Evolutionary conservation across 2,329 filamentous ascomycete genomes (phyloP), one percentile per base, ranked within the genome.

Genomic region (Epichloe sylvatica): DNA sequence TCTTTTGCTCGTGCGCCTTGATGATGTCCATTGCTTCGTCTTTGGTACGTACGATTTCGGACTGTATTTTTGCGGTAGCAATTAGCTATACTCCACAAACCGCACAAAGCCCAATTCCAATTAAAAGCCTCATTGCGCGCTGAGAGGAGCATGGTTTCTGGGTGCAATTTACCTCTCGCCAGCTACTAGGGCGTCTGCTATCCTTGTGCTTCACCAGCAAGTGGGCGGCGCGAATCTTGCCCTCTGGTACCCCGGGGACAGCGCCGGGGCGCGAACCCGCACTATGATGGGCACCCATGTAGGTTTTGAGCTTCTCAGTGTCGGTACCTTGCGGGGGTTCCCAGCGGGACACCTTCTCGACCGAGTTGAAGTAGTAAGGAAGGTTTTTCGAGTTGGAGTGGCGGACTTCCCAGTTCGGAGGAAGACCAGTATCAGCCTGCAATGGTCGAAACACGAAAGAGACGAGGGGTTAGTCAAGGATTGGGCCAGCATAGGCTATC

Each of bases 371-470:
- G 75, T 97, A 98, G 76, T 98, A 98, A 37, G 92, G 92, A 36
- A 97, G 84, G 71, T 94, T 94, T 75, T 96, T 97, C 69, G 88
- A 94, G 74, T 96, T 94, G 68, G 88, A 95, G 72, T 94, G 88
- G 67, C 92, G 88, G 64, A 98, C 88, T 72, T 97, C 92, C 90
- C 91, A 96, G 67, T 82, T 81, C 46, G 80, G 67, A 54, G 90
- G 90, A 55, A 96, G 80, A 65, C 91, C 91, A 58, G 84, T 82
- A 50, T 89, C 84, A 62, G 77, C 70, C 80, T 84, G 58, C 17
- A 35, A 5, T 11, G 12, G n/a, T 11, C 9, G 34, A 6, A 21
- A 37, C 39, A 44, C 38, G 33, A 12, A 23, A 39, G 17, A 38
- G 25, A 47, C 3, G 21, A 6, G 17, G 4, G 11, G 34, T 48